These are phyloP conservation scores for Centrapalus pauciflorus DNA, from an alignment of 129 eudicot species.

Conservation along the genomic window DNA sequence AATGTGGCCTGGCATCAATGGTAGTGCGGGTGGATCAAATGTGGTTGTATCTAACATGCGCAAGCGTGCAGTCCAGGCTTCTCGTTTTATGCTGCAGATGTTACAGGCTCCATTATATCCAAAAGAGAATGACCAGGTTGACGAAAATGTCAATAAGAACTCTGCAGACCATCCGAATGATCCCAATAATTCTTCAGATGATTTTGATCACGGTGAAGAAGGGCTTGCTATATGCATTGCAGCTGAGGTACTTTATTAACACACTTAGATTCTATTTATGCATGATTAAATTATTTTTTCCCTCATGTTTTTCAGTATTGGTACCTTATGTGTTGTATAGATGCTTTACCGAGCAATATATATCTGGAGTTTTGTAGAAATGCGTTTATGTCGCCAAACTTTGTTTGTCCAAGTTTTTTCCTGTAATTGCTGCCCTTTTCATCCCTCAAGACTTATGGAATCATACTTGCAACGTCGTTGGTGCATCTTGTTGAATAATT, in stretches of 20 bases:
- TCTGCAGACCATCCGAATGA: constrained; percentile 17
- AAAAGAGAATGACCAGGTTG: constrained; percentile 37
- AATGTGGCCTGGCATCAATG: constrained; percentile 95
- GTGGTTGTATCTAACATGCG: constrained; percentile 69
- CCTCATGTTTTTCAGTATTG: neutral
- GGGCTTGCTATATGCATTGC: constrained; percentile 91
- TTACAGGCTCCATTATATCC: constrained; percentile 66
- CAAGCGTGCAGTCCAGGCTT: constrained; percentile 87
- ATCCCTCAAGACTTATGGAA: neutral
- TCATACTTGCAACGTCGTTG: neutral
- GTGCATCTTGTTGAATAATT: neutral
- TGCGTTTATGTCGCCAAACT: neutral
- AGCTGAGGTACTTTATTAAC: constrained; percentile 54
- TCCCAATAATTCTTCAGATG: constrained; percentile 24
- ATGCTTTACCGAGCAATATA: neutral
- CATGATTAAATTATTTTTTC: neutral
- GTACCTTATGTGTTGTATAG: neutral
- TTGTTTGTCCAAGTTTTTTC: neutral
- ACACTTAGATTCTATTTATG: neutral
- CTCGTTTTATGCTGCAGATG: constrained; percentile 96
- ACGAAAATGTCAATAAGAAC: constrained; percentile 21
- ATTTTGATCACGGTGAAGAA: constrained; percentile 65
- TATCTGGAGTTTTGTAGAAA: neutral
- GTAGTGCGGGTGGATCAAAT: constrained; percentile 52
- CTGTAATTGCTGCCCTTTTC: neutral